Evolutionary conservation across 495 filamentous ascomycete species (phyloP), one percentile per base, ranked within the genome.

Genomic region (Darksidea phi): DNA sequence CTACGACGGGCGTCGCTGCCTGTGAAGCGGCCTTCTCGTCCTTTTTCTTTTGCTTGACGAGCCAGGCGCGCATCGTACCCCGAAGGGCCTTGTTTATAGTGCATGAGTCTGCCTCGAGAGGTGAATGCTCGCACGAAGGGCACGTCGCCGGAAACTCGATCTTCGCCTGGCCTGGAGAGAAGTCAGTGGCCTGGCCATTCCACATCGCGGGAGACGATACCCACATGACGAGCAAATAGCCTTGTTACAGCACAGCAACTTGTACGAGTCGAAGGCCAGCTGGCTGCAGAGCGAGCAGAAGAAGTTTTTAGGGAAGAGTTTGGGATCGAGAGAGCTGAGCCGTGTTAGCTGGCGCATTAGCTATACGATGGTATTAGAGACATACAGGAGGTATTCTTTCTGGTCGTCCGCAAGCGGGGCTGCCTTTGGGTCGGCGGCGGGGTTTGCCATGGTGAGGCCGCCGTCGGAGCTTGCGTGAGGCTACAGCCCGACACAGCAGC

Each of bases 241-340:
- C 68, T 96, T 91, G 70, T 97, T 93, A 73, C 94, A 99, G 73
- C 94, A 99, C 6, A 92, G 91, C 11, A 96, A 77, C 28, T 90
- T 86, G 67, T 91, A 95, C 1, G 93, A 90, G 70, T 96, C 92
- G 59, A 93, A 76, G n/a, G 89, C 91, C 41, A 97, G 80, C 71
- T 88, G 90, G 73, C 86, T 94, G 76, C 94, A 97, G 59, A 88
- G 88, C 38, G 90, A 91, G 76, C 94, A 99, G 71, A 91, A 85
- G 51, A 97, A 83, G 83, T 97, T 97, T 69, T 89, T 88, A 12
- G 94, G 94, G 66, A 97, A 88, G 25, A 23, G 8, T 4, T 37
- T 17, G 0, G 48, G 28, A 6, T 46, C 21, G 2, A 64, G 49
- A 5, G 55, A 38, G n/a, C 61, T 64, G 34, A 10, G 11, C 2